These are phyloP conservation scores for Cryptococcus maquisensis DNA, from an alignment of 1,284 basidiomycete species.

Conservation along the genomic window DNA sequence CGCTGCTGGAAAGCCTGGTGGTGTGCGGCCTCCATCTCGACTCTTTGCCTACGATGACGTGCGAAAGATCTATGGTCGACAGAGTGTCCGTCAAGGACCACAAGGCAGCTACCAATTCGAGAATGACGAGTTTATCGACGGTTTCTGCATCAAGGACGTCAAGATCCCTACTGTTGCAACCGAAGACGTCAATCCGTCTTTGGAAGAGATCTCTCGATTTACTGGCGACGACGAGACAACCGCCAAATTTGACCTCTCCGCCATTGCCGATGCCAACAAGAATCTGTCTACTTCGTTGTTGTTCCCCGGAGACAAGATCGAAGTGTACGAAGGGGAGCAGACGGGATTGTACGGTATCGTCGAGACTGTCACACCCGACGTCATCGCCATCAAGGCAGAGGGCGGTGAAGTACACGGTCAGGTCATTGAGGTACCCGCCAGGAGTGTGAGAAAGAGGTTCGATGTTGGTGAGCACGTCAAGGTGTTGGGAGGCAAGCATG, in stretches of 20 bases:
- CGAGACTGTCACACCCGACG: constrained; percentile 79
- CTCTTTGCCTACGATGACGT: constrained; percentile 96
- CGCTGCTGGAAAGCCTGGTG: constrained; percentile 50
- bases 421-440: constrained; percentile 69
- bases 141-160: constrained; percentile 96
- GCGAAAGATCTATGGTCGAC: constrained; percentile 75
- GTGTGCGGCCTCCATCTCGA: constrained; percentile 72
- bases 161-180: constrained; percentile 71
- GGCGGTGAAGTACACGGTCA: constrained; percentile 67
- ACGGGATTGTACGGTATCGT: constrained; percentile 88
- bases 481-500: constrained; percentile 92
- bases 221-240: constrained; percentile 52
- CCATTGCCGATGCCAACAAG: constrained; percentile 45
- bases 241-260: constrained; percentile 41
- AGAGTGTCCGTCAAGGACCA: constrained; percentile 60
- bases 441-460: constrained; percentile 90
- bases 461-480: constrained; percentile 98
- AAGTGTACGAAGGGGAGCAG: constrained; percentile 96
- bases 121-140: constrained; percentile 88
- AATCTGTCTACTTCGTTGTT: constrained; percentile 63
- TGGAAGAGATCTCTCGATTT: constrained; percentile 94
- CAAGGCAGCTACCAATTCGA: constrained; percentile 78
- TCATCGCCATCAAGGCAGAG: constrained; percentile 70
- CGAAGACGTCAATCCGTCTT: constrained; percentile 89
- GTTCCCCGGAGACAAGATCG: constrained; percentile 96